A percentile compares a stretch with the other conserved stretches of the same genome.
phyloP scores from a whole-genome alignment of 2,329 filamentous ascomycete species.

The Diaporthe aspalathi region DNA sequence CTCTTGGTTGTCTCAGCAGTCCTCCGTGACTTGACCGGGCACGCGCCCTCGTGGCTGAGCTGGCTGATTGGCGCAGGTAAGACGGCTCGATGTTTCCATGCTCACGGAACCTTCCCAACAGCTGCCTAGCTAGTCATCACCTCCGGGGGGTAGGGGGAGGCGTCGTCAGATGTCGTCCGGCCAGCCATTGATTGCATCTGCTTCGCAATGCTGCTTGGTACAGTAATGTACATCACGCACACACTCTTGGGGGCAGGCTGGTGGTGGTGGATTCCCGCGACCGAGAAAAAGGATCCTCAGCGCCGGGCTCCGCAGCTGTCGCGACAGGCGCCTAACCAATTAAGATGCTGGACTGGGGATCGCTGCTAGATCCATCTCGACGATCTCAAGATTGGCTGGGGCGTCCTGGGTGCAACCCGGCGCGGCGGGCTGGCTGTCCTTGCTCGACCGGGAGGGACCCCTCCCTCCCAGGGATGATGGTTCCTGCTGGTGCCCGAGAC shows the following conservation, averaged over 20 bases:
- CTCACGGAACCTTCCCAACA: neutral
- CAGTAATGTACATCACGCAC: too few relatives aligned
- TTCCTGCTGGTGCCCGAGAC: constrained; percentile 29
- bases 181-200: too few relatives aligned
- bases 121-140: neutral
- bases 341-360: constrained; percentile 36
- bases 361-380: constrained; percentile 38
- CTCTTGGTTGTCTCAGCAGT: constrained; percentile 14
- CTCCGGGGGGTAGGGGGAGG: neutral
- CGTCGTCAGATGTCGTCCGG: constrained; percentile 7
- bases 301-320: constrained; percentile 32
- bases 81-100: neutral
- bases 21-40: constrained; percentile 1
- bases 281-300: constrained; percentile 24
- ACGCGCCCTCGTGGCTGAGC: neutral
- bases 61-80: neutral
- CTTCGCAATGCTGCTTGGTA: neutral
- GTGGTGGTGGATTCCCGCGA: constrained; percentile 22
- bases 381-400: constrained; percentile 36
- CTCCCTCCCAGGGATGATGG: neutral
- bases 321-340: constrained; percentile 37
- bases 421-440: constrained; percentile 23
- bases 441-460: constrained; percentile 22
- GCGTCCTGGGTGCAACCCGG: constrained; percentile 20
- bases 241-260: neutral